These are phyloP conservation scores for Phycomyces blakesleeanus DNA, from an alignment of 192 early-diverging fungal genomes.

Conservation along the genomic window DNA sequence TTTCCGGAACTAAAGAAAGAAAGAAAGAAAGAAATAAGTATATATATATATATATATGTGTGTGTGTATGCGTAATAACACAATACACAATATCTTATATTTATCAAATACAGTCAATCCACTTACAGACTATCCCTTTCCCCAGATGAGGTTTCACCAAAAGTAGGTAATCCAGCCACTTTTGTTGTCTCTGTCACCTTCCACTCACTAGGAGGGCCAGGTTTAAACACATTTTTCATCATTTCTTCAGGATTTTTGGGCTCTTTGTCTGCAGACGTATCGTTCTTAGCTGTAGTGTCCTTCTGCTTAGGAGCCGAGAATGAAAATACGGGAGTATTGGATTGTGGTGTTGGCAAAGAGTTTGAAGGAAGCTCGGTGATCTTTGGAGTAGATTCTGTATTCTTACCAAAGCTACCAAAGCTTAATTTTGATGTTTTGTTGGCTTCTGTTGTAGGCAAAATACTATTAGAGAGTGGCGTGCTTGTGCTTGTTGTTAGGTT, in stretches of 20 bases:
- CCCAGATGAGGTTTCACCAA: not conserved
- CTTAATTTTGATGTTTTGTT: too few species aligned
- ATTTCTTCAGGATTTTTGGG: not conserved
- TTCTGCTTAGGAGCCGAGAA: too few species aligned
- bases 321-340: too few species aligned
- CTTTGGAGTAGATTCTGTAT: too few species aligned
- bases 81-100: not conserved
- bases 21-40: too few species aligned
- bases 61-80: not conserved
- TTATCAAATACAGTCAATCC: not conserved
- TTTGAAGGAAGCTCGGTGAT: too few species aligned
- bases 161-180: not conserved
- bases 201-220: not conserved
- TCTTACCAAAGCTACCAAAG: too few species aligned
- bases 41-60: not conserved
- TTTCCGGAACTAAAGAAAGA: not conserved
- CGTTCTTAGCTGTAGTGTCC: too few species aligned
- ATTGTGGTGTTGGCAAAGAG: too few species aligned
- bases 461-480: too few species aligned
- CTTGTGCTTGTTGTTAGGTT: too few species aligned
- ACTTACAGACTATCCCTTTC: not conserved
- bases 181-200: not conserved
- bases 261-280: not conserved
- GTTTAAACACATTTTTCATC: not conserved
- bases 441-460: too few species aligned